These are phyloP conservation scores for Ceratocystis lukuohia DNA, from an alignment of 2,329 filamentous ascomycete species.

Conservation along the genomic window DNA sequence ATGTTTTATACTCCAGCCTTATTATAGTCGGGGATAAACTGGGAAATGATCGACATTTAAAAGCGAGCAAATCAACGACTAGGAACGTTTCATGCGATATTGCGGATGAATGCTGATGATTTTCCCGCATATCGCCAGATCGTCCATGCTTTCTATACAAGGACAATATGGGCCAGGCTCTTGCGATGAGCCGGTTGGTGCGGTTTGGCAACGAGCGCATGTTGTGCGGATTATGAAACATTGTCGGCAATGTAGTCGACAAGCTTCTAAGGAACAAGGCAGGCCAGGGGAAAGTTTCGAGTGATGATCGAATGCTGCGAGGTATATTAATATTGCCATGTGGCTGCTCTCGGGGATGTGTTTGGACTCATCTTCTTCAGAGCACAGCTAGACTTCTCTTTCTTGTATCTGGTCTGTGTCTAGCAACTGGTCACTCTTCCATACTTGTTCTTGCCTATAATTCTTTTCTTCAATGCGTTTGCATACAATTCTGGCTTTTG, in stretches of 20 bases:
- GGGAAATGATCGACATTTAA: not conserved
- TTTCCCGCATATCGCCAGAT: not conserved
- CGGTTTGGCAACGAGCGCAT: not conserved
- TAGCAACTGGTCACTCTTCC: not conserved
- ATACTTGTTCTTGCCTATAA: not conserved
- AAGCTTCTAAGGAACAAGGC: not conserved
- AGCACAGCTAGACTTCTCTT: not conserved
- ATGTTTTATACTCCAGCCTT: not conserved
- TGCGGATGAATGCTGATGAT: not conserved
- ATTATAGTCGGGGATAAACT: not conserved
- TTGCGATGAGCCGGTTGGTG: constrained; percentile 1
- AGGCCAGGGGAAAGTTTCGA: not conserved
- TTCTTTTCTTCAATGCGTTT: constrained; percentile 8
- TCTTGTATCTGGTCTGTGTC: not conserved
- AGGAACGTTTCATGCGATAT: not conserved
- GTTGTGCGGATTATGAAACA: not conserved
- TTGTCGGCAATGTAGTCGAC: not conserved
- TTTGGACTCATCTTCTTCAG: not conserved
- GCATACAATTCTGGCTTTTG: constrained; percentile 6
- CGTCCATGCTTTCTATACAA: not conserved
- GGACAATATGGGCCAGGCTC: too few relatives aligned
- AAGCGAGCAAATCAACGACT: constrained; percentile 7
- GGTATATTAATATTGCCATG: not conserved
- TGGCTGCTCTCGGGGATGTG: not conserved
- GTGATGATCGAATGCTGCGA: not conserved